phyloP scores from a whole-genome alignment of 2,329 filamentous ascomycete genomes.

The Aspergillus texensis region DNA sequence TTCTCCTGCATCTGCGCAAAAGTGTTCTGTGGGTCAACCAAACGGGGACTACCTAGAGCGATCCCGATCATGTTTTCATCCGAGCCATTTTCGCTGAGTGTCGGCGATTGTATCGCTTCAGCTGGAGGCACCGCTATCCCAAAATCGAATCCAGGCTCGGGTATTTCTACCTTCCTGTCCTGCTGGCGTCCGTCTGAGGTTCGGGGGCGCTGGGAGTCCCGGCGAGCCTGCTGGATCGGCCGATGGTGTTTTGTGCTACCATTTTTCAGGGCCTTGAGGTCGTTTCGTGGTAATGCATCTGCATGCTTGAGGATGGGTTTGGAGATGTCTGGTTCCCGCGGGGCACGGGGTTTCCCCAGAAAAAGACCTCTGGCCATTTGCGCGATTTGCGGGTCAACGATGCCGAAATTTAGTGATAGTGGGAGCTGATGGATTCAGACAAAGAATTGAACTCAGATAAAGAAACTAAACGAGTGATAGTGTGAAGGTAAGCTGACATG shows the following conservation, averaged over 20 bases:
- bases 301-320: conserved; percentile 36
- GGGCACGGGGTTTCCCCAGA: conserved; percentile 31
- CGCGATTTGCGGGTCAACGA: conserved; percentile 1
- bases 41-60: conserved; percentile 70
- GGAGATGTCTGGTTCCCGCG: conserved; percentile 33
- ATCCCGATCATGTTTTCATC: conserved; percentile 66
- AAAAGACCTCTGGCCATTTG: conserved; percentile 36
- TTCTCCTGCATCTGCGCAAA: conserved; percentile 20
- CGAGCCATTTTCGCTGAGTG: conserved; percentile 18
- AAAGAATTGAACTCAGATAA: conserved; percentile 10
- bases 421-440: neutral
- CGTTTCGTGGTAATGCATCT: conserved; percentile 35
- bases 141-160: conserved; percentile 33
- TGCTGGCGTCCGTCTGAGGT: conserved; percentile 20
- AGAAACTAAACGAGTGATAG: conserved; percentile 12
- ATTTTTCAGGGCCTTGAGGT: conserved; percentile 25
- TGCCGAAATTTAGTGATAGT: neutral
- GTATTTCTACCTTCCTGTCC: conserved; percentile 19
- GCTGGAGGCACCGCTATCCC: conserved; percentile 30
- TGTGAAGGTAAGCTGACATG: conserved; percentile 11
- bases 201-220: conserved; percentile 25
- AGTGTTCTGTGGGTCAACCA: conserved; percentile 24
- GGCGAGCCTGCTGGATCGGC: conserved; percentile 15
- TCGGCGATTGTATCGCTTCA: conserved; percentile 23
- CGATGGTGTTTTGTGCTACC: conserved; percentile 15